Conservation (phyloP, 1,284 basidiomycete genomes). For the Lignosus rhinocerotis region DNA sequence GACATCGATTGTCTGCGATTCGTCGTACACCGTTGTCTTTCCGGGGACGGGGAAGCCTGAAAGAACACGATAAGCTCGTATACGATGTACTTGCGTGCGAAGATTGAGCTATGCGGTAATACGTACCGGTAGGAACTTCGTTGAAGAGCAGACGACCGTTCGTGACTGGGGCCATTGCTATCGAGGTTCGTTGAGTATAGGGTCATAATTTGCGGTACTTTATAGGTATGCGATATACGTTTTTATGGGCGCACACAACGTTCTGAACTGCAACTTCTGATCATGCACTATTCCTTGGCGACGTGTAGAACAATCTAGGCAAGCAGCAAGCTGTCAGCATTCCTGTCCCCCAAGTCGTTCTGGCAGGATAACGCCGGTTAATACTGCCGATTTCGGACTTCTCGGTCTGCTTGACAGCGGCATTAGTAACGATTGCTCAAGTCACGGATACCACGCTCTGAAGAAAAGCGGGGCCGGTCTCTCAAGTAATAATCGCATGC, state of each 20-base stretch:
- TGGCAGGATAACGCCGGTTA: no score
- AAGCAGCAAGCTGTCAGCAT: no score
- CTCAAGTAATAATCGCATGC: no score
- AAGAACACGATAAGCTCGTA: not conserved
- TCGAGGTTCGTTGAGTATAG: not conserved
- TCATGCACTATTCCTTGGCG: not conserved
- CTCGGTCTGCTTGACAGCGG: no score
- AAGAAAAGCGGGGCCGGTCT: no score
- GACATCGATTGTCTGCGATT: conserved; percentile 48
- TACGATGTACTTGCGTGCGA: no score
- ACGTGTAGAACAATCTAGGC: no score
- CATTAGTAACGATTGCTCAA: no score
- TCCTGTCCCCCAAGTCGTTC: no score
- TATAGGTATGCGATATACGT: not conserved
- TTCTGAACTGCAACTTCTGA: not conserved
- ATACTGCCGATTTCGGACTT: no score
- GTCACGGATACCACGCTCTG: no score
- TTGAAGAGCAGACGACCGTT: conserved; percentile 22
- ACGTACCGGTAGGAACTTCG: conserved; percentile 17
- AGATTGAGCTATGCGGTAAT: not conserved
- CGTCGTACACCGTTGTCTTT: conserved; percentile 45
- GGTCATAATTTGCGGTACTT: not conserved
- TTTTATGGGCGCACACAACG: not conserved
- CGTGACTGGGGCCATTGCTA: conserved; percentile 14
- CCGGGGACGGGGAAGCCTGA: conserved; percentile 49